phyloP scores from a whole-genome alignment of 2,329 filamentous ascomycete species.

The Epichloe bromicola region DNA sequence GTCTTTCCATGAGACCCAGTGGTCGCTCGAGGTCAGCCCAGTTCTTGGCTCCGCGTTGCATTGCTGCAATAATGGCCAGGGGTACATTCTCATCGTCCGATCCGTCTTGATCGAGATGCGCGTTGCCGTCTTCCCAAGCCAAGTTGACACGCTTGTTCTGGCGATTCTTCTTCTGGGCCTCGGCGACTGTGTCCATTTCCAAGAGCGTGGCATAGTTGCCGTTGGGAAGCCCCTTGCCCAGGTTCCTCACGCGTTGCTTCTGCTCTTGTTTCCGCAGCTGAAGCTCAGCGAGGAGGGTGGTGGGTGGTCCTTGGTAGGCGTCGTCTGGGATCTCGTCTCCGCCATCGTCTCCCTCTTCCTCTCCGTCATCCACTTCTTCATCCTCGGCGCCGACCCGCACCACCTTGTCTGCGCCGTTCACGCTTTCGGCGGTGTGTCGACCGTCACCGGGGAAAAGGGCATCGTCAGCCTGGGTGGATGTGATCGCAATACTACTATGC shows the following conservation, averaged over 20 bases:
- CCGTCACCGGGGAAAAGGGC: conserved; percentile 6
- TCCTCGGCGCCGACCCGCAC: conserved; percentile 13
- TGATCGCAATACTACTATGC: conserved; percentile 13
- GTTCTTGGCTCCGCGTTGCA: conserved; percentile 38
- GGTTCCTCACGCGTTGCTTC: conserved; percentile 57
- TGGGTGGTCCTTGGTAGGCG: conserved; percentile 58
- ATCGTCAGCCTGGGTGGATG: conserved; percentile 7
- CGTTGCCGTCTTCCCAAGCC: conserved; percentile 69
- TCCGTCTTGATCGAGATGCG: conserved; percentile 29
- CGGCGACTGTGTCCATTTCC: conserved; percentile 79
- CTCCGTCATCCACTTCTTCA: conserved; percentile 12
- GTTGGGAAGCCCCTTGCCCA: conserved; percentile 47
- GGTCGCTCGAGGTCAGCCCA: conserved; percentile 48
- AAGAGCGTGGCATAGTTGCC: conserved; percentile 87
- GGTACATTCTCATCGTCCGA: conserved; percentile 76
- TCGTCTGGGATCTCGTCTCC: conserved; percentile 32
- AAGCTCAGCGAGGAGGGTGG: conserved; percentile 82
- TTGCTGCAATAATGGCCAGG: conserved; percentile 62
- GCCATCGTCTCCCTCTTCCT: conserved; percentile 27
- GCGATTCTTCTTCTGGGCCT: conserved; percentile 66
- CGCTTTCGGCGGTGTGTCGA: neutral
- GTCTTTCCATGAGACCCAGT: conserved; percentile 63
- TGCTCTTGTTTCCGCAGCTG: conserved; percentile 84
- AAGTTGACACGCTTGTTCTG: conserved; percentile 67
- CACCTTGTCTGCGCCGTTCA: conserved; percentile 6